Conservation (phyloP, 2,329 filamentous ascomycete genomes). For the Trichoderma brevicompactum region DNA sequence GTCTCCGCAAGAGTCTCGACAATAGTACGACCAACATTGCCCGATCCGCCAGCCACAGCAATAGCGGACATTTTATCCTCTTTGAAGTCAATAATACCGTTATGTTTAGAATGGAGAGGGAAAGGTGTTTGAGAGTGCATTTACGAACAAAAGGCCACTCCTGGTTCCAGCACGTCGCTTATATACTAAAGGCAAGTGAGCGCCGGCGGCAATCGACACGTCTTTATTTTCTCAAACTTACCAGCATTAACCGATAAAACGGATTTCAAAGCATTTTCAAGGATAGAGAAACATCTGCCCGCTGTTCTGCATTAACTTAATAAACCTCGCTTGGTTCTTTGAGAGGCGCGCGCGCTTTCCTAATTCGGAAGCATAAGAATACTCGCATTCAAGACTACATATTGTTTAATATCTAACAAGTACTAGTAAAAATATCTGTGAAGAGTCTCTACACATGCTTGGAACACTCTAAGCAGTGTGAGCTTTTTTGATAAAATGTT, state of each 20-base stretch:
- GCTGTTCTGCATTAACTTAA: no score
- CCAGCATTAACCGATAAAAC: no score
- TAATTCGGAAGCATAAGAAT: background rate
- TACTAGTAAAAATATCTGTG: no score
- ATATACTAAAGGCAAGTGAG: no score
- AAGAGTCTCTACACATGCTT: background rate
- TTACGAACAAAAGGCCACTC: background rate
- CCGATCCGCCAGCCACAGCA: conserved; percentile 46
- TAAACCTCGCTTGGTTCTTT: no score
- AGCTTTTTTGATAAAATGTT: no score
- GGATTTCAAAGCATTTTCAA: background rate
- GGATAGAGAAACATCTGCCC: accelerated
- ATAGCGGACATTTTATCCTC: conserved; percentile 36
- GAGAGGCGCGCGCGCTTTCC: conserved; percentile 9
- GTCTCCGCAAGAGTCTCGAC: conserved; percentile 47
- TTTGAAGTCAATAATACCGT: background rate
- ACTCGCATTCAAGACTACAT: no score
- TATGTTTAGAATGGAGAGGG: background rate
- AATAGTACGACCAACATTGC: conserved; percentile 50
- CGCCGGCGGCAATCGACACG: no score
- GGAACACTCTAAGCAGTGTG: background rate
- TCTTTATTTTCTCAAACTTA: no score
- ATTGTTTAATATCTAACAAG: no score
- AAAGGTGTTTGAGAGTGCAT: background rate
- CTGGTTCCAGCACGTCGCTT: no score